Evolutionary conservation across 2,329 filamentous ascomycete species (phyloP).

Genomic region (Harringtonia lauricola): DNA sequence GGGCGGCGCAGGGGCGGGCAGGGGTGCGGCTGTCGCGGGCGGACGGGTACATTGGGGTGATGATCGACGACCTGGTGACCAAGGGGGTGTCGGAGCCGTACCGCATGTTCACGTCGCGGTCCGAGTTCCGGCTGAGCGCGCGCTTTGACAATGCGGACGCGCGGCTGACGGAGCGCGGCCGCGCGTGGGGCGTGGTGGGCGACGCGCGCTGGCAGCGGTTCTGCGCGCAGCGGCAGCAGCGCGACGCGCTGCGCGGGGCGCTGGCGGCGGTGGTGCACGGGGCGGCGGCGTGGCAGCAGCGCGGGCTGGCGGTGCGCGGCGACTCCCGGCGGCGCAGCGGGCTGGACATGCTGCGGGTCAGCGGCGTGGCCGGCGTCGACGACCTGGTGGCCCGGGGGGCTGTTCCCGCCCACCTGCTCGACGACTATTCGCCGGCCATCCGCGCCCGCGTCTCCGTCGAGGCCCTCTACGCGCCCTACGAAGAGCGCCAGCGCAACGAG

Average conservation of each 20-base stretch:
- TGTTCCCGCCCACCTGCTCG: constrained; percentile 21
- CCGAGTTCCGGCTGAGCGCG: constrained; percentile 87
- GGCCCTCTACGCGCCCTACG: constrained; percentile 77
- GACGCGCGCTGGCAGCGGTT: constrained; percentile 68
- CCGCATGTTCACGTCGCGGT: constrained; percentile 94
- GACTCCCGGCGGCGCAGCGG: constrained; percentile 49
- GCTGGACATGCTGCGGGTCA: constrained; percentile 66
- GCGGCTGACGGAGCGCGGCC: constrained; percentile 70
- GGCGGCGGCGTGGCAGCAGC: constrained; percentile 16
- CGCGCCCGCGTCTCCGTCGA: constrained; percentile 67
- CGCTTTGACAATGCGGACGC: constrained; percentile 90
- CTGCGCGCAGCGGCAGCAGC: constrained; percentile 51
- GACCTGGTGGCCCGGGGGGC: constrained; percentile 48
- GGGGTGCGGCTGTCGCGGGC: constrained; percentile 63
- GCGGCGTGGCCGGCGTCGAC: constrained; percentile 40
- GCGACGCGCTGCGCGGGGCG: constrained; percentile 51
- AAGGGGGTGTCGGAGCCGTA: constrained; percentile 97
- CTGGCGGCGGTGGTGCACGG: constrained; percentile 27
- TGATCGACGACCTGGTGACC: constrained; percentile 95
- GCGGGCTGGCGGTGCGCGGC: constrained; percentile 21
- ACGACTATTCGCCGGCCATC: constrained; percentile 44
- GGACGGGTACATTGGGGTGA: constrained; percentile 94
- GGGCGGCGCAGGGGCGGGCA: constrained; percentile 56
- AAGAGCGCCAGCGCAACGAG: constrained; percentile 57
- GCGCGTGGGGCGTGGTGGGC: constrained; percentile 65